phyloP scores from a whole-genome alignment of 805 yeast species.

The Ogataea minuta region DNA sequence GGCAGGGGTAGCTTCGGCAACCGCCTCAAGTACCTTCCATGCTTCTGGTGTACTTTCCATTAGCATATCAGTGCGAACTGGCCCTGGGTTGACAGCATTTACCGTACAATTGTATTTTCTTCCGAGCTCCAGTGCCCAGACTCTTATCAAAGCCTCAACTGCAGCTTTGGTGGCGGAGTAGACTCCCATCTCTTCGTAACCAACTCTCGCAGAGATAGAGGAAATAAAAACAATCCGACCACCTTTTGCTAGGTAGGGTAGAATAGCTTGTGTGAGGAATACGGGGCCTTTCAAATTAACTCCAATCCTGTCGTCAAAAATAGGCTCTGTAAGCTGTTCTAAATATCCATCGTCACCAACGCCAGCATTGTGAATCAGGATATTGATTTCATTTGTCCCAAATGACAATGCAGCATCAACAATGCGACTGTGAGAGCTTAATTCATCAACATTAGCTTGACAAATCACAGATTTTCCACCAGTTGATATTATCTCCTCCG shows the following conservation, averaged over 20 bases:
- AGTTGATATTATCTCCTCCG: constrained; percentile 4
- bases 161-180: constrained; percentile 46
- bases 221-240: constrained; percentile 49
- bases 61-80: constrained; percentile 42
- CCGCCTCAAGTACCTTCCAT: constrained; percentile 9
- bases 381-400: constrained; percentile 33
- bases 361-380: constrained; percentile 44
- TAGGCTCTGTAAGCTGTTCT: constrained; percentile 24
- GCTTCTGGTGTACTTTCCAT: constrained; percentile 15
- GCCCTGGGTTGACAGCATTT: constrained; percentile 47
- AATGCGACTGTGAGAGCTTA: constrained; percentile 1
- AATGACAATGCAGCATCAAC: constrained; percentile 10
- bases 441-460: constrained; percentile 10
- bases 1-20: constrained; percentile 17
- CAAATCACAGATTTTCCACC: constrained; percentile 13
- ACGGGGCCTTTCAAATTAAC: constrained; percentile 45
- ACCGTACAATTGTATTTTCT: constrained; percentile 40
- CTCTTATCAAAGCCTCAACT: constrained; percentile 41
- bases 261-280: constrained; percentile 44
- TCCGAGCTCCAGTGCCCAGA: constrained; percentile 44
- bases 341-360: constrained; percentile 32
- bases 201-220: constrained; percentile 48
- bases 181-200: constrained; percentile 44
- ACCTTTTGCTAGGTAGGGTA: constrained; percentile 41
- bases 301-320: constrained; percentile 38